Percentiles rank a stretch among this genome's conserved stretches.
Evolutionary conservation across 202 grass and related monocot genomes (phyloP).

Genomic region (Cymbopogon flexuosus): DNA sequence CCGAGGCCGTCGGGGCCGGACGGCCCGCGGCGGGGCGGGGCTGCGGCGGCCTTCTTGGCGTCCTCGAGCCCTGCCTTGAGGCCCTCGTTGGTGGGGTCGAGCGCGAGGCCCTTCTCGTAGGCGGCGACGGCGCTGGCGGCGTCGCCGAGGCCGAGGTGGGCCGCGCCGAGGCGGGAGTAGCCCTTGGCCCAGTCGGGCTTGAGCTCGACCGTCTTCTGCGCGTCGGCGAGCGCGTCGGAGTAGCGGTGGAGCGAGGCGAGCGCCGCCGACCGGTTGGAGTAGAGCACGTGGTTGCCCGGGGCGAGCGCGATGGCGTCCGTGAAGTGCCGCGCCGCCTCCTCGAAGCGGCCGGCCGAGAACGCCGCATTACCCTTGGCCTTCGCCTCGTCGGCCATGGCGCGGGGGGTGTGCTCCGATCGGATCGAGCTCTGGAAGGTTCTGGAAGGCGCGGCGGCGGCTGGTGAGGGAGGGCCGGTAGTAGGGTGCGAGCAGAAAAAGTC

Average conservation of each 20-base stretch:
- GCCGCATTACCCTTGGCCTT: constrained; percentile 95
- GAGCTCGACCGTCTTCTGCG: constrained; percentile 77
- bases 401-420: constrained; percentile 26
- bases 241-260: constrained; percentile 85
- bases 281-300: constrained; percentile 88
- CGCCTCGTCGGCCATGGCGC: constrained; percentile 85
- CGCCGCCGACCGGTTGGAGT: constrained; percentile 94
- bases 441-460: constrained; percentile 34
- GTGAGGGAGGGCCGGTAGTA: neutral
- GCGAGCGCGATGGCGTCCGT: constrained; percentile 84
- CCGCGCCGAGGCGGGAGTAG: constrained; percentile 86
- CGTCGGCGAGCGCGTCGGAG: constrained; percentile 72
- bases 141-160: constrained; percentile 72
- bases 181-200: constrained; percentile 99
- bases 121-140: constrained; percentile 49
- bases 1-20: constrained; percentile 52
- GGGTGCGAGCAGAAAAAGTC: neutral
- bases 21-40: constrained; percentile 33
- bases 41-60: constrained; percentile 46
- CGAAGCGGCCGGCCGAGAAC: constrained; percentile 76
- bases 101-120: constrained; percentile 77
- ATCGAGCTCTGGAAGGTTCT: constrained; percentile 28
- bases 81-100: constrained; percentile 70
- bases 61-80: constrained; percentile 70
- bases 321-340: constrained; percentile 83